Evolutionary conservation across 2,329 filamentous ascomycete genomes (phyloP).

Genomic region (Alternaria solani): DNA sequence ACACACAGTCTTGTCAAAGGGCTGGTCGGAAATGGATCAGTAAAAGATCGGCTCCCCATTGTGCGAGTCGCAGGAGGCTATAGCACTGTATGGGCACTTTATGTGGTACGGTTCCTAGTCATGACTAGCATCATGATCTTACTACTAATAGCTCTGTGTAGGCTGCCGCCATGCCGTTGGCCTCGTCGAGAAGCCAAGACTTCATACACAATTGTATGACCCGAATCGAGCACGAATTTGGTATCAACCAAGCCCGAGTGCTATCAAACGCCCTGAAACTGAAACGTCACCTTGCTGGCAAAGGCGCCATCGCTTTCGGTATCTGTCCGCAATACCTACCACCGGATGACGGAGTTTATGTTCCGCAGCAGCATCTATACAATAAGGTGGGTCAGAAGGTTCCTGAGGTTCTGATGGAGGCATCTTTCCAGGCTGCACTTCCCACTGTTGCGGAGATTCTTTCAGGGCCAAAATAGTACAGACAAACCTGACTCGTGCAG

Average conservation of each 20-base stretch:
- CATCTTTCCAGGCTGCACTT: not conserved
- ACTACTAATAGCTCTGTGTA: not conserved
- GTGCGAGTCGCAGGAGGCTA: constrained; percentile 44
- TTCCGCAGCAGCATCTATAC: constrained; percentile 5
- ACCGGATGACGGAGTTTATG: constrained; percentile 10
- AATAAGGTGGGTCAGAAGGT: constrained; percentile 8
- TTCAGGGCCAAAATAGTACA: not conserved
- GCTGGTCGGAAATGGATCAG: constrained; percentile 3
- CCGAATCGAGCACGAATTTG: constrained; percentile 64
- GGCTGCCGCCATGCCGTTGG: constrained; percentile 40
- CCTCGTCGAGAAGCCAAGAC: constrained; percentile 32
- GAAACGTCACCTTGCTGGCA: constrained; percentile 27
- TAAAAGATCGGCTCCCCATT: constrained; percentile 37
- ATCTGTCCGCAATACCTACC: constrained; percentile 21
- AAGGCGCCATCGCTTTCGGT: constrained; percentile 3
- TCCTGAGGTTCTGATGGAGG: constrained; percentile 4
- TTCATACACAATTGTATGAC: constrained; percentile 59
- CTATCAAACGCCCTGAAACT: constrained; percentile 32
- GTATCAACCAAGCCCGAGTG: constrained; percentile 45
- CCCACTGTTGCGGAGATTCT: not conserved
- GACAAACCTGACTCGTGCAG: not conserved
- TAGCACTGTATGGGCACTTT: constrained; percentile 44
- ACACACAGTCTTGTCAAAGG: not conserved
- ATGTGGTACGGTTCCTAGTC: constrained; percentile 18
- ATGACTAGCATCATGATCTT: not conserved